Conservation (phyloP, 2,329 filamentous ascomycete species). For the Penicillium griseofulvum region DNA sequence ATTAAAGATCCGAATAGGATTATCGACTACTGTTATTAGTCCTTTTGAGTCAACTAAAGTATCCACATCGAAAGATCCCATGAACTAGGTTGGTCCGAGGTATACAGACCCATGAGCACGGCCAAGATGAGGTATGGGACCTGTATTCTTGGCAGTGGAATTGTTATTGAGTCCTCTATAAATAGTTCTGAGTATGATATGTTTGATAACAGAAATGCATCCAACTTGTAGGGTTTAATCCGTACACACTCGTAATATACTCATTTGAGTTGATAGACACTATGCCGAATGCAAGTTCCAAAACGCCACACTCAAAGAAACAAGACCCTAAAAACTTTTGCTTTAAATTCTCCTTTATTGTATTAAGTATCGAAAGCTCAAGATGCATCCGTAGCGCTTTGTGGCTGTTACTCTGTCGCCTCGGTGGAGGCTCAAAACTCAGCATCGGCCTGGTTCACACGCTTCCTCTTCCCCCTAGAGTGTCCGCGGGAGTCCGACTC, state of each 20-base stretch:
- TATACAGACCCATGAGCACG: background rate
- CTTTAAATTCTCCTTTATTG: background rate
- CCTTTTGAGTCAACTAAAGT: background rate
- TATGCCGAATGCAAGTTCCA: too few relatives aligned
- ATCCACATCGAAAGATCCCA: background rate
- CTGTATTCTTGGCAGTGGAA: background rate
- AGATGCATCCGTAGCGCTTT: background rate
- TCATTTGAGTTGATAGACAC: too few relatives aligned
- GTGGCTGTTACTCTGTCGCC: constrained; percentile 12
- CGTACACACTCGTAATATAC: too few relatives aligned
- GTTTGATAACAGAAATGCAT: too few relatives aligned
- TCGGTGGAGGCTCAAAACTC: constrained; percentile 9
- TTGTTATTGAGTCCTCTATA: background rate
- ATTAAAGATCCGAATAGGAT: background rate
- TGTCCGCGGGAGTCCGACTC: constrained; percentile 20
- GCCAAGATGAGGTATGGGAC: background rate
- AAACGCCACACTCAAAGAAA: too few relatives aligned
- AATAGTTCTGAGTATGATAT: background rate
- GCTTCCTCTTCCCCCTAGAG: constrained; percentile 35
- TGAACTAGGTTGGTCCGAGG: background rate
- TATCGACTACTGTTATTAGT: background rate
- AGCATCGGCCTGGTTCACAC: constrained; percentile 17
- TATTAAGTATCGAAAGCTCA: background rate
- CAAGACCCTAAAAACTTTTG: background rate
- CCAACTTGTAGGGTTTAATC: too few relatives aligned